These are phyloP conservation scores for Ceratorhiza oryzae-sativae DNA, from an alignment of 1,284 basidiomycete species.

Conservation along the genomic window DNA sequence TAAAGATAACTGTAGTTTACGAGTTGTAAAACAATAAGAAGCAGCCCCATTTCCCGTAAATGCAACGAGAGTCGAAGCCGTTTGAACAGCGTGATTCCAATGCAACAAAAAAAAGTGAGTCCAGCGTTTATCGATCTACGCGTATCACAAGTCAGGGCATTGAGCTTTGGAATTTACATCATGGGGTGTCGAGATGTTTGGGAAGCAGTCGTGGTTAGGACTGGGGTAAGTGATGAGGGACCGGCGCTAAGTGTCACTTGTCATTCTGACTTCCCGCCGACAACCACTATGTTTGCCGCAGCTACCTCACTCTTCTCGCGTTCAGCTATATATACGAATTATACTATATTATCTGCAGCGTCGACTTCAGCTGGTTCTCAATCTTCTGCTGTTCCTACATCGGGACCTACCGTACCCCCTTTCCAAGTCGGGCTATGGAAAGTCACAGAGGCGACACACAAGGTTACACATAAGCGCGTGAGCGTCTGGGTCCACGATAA, in stretches of 20 bases:
- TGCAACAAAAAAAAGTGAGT: neutral
- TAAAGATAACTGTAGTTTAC: constrained; percentile 2
- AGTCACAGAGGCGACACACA: constrained; percentile 83
- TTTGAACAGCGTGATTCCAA: neutral
- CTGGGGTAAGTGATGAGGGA: neutral
- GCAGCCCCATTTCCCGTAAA: neutral
- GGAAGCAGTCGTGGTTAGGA: neutral
- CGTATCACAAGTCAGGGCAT: too few relatives aligned
- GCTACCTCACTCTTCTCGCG: constrained; percentile 90
- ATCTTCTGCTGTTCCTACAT: constrained; percentile 53
- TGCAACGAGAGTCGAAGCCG: neutral
- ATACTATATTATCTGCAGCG: constrained; percentile 61
- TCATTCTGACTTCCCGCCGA: neutral
- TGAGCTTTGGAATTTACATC: too few relatives aligned
- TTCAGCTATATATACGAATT: constrained; percentile 84
- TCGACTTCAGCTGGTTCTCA: constrained; percentile 45
- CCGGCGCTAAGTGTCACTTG: neutral
- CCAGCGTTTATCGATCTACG: too few relatives aligned
- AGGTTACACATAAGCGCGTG: constrained; percentile 85
- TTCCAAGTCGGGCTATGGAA: constrained; percentile 87
- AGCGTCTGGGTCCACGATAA: constrained; percentile 92
- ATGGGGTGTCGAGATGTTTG: too few relatives aligned
- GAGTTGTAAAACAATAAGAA: constrained; percentile 24
- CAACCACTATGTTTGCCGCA: constrained; percentile 75
- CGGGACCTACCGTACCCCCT: constrained; percentile 56